Evolutionary conservation across 1,284 basidiomycete species (phyloP), one percentile per base, ranked within the genome.

Genomic region (Schizophyllum amplum): DNA sequence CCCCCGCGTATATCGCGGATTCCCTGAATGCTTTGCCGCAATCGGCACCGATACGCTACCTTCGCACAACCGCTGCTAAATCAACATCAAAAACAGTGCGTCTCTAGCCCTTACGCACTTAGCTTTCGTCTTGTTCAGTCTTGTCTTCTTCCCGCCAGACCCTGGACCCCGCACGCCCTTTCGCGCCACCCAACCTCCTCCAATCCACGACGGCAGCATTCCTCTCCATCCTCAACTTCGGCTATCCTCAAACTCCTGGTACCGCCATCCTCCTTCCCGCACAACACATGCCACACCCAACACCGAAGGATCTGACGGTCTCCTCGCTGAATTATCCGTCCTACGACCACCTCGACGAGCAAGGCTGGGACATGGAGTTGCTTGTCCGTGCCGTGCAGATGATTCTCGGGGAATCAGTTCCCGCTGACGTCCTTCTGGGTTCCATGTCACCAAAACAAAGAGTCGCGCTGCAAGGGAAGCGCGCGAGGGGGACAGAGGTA

Each of bases 171-270:
- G 66, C 71, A 1, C 60, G 74, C 52, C 67, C 66, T 2, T 84
- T 82, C 56, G 64, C 71, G 2, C 79, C 83, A 4, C 84, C 84
- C 11, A 86, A 86, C 61, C 72, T 86, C 46, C 64, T 85, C 26
- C 80, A 79, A 60, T 74, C 77, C 2, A 79, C 81, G 1, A 75
- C 81, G 1, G 81, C 84, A 1, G 72, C 84, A 4, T 74, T 86
- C 59, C 65, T 84, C 53, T 42, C 33, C 33, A 42, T 42, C 7
- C 33, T 42, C 33, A 42, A 42, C 33, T 42, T 42, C 33, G 71
- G 79, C 22, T 62, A 73, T 53, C 56, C 69, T 17, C 53, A 58
- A 24, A 53, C 47, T 53, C 59, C 53, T 55, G 59, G 56, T 20
- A 62, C 51, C 50, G 57, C 27, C 22, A 50, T 46, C 54, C 75